These are phyloP conservation scores for Ajuga chamaepitys DNA, from an alignment of 257 asterid species.

Conservation along the genomic window DNA sequence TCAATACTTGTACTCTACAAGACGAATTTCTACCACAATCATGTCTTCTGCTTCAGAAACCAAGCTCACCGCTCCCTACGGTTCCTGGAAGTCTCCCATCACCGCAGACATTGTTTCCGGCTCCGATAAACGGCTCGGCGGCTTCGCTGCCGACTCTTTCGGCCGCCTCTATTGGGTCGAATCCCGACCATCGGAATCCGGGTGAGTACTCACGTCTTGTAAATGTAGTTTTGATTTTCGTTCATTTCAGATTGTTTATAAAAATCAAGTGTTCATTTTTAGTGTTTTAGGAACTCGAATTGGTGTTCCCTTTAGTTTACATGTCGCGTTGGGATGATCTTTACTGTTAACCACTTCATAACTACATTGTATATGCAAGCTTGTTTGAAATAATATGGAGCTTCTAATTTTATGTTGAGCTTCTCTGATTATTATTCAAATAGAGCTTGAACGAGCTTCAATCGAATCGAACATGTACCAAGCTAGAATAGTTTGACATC, in stretches of 20 bases:
- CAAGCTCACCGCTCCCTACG: conserved; percentile 62
- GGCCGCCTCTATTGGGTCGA: conserved; percentile 81
- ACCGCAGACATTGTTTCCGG: conserved; percentile 82
- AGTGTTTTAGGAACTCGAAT: no score
- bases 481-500: no score
- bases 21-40: conserved; percentile 9
- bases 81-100: conserved; percentile 96
- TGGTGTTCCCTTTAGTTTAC: no score
- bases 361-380: no score
- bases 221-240: not conserved
- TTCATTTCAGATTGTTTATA: not conserved
- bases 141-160: conserved; percentile 48
- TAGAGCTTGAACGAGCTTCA: no score
- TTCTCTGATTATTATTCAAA: not conserved
- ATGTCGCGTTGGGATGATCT: no score
- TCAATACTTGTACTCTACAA: conserved; percentile 1
- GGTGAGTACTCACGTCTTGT: conserved; percentile 46
- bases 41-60: conserved; percentile 28
- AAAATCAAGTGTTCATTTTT: not conserved
- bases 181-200: conserved; percentile 81
- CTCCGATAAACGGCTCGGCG: conserved; percentile 65
- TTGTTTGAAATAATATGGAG: no score
- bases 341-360: no score
- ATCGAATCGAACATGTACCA: no score
- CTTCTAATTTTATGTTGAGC: not conserved